Base-by-base conservation (phyloP, 225 moss, liverwort and hornwort genomes). In the Sphagnum contortum region DNA sequence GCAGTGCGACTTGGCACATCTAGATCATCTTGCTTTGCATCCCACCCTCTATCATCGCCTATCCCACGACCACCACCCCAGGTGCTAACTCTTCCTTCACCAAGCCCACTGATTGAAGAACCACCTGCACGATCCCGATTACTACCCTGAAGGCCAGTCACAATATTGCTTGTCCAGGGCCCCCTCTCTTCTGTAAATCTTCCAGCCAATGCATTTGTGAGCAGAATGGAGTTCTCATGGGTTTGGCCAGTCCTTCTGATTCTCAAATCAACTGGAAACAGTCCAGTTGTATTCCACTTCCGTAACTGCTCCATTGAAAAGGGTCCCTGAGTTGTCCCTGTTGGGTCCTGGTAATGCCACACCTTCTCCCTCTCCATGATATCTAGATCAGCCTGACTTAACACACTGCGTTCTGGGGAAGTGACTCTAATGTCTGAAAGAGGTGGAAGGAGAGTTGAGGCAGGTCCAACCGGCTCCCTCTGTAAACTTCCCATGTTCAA, bases 221-320 rank as follows among this genome's bases (percentile, higher is more conserved):
- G 80, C 45, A 92, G 65, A 64, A 82, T 67, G 9, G 90, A 76
- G 9, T 75, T 80, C 49, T 90, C 92, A 55, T 72, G 78, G 8
- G 77, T 61, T 57, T 85, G 75, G 45, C 73, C 82, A 6, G 78
- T 61, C 69, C 80, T 98, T 92, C 96, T 92, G 48, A 98, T 88
- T 68, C 83, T 75, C 44, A 98, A 70, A 65, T 82, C 85, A 57
- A 80, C 66, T 5, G 96, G 96, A n/a, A 98, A 98, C 56, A 92
- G 80, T 1, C 96, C 96, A 49, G 96, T 92, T n/a, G 81, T 90
- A 73, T 82, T 92, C 96, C 96, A 98, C 44, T 98, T 98, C 63
- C 92, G 75, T 50, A 98, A 68, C 47, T 98, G 96, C 71, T 98
- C 96, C 92, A 91, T 92, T 0, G 85, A 69, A 64, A 98, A 98